Evolutionary conservation across 225 moss, liverwort and hornwort genomes (phyloP).

Genomic region (Marchantia paleacea): DNA sequence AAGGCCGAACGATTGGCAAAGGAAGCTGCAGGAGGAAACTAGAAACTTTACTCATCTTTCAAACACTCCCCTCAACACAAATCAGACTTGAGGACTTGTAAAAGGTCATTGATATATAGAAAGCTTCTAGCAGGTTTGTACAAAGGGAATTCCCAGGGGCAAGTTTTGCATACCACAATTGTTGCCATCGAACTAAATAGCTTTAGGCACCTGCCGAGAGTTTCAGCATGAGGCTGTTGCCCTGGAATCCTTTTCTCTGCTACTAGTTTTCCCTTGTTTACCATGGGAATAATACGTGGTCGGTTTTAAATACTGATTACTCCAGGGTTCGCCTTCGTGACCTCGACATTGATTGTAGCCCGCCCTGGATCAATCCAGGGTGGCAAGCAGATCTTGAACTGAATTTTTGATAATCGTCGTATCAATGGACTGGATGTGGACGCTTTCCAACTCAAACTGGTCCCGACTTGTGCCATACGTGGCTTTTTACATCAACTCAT

Average conservation of each 20-base stretch:
- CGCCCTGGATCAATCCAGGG: slow-evolving; percentile 26
- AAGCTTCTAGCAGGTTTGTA: slow-evolving; percentile 31
- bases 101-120: slow-evolving; percentile 30
- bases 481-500: background rate
- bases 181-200: slow-evolving; percentile 26
- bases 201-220: slow-evolving; percentile 33
- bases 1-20: slow-evolving; percentile 82
- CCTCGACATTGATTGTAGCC: slow-evolving; percentile 37
- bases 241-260: slow-evolving; percentile 35
- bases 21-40: slow-evolving; percentile 50
- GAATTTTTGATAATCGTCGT: slow-evolving; percentile 42
- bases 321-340: slow-evolving; percentile 37
- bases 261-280: slow-evolving; percentile 33
- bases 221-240: slow-evolving; percentile 42
- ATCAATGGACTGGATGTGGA: slow-evolving; percentile 24
- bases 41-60: slow-evolving; percentile 14
- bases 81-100: slow-evolving; percentile 27
- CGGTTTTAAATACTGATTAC: slow-evolving; percentile 35
- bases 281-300: slow-evolving; percentile 53
- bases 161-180: slow-evolving; percentile 40
- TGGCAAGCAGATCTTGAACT: slow-evolving; percentile 40
- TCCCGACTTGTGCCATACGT: slow-evolving; percentile 4
- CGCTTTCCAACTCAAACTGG: slow-evolving; percentile 16
- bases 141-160: slow-evolving; percentile 30
- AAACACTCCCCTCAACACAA: slow-evolving; percentile 16